Base-by-base conservation (phyloP, 2,329 filamentous ascomycete species). In the Truncatella angustata region DNA sequence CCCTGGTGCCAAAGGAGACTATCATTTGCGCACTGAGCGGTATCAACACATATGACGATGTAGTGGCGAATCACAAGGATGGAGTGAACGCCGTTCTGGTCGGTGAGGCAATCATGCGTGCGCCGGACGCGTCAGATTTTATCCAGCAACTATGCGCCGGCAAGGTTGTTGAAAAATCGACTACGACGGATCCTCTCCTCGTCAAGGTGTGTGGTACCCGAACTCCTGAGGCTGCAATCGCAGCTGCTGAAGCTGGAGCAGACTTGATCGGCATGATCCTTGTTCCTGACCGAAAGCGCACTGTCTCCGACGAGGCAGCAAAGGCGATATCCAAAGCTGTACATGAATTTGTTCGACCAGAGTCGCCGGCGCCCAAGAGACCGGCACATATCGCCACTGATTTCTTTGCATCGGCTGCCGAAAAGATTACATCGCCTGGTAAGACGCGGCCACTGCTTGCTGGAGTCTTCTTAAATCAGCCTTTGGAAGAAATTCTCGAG, bases 151-250 rank as follows among this genome's bases (percentile, higher is more conserved):
- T 99, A 21, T 89, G 96, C 59, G 86, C 90, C 35, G 79, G 82
- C 47, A 67, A 67, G 12, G 65, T 73, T 68, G 5, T 58, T 65
- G 16, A 63, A 58, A 48, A 75, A 64, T 49, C 66, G 65, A 26
- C 62, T 64, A n/a, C 64, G 23, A 57, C 70, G 24, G 70, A 73
- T 14, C 69, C 77, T 18, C 76, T 90, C 1, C 77, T 94, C 26
- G 91, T 97, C 58, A 99, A 99, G 74, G 96, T 99, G 21, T 99
- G 94, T 67, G 94, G 94, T 5, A 97, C 92, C 7, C 82, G 93
- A 53, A 91, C 84, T 54, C 79, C 86, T 9, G 90, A 95, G 65
- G 91, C 87, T 14, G 94, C 94, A 5, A 77, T 82, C 51, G 82
- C 85, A 56, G 94, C 94, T 14, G 84, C 95, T 43, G 85, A 92